These are phyloP conservation scores for Piromyces sp. DNA, from an alignment of 192 early-diverging fungal genomes.

Conservation along the genomic window DNA sequence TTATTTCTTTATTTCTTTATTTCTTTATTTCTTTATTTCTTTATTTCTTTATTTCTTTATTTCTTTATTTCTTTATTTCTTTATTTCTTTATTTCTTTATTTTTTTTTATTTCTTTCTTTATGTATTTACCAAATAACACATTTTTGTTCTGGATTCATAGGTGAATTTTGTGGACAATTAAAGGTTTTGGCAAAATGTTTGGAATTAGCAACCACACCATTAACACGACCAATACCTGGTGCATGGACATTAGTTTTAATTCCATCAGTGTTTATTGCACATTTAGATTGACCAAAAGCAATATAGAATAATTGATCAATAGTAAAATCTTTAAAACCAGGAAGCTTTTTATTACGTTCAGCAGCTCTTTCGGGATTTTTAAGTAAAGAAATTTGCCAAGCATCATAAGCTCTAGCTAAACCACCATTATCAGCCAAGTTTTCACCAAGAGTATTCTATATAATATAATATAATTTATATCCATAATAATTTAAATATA, in stretches of 20 bases:
- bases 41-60: too few species aligned
- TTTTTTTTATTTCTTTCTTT: too few species aligned
- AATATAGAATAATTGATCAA: slow-evolving; percentile 50
- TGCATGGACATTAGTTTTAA: slow-evolving; percentile 12
- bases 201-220: slow-evolving; percentile 8
- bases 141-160: neutral
- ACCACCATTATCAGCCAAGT: slow-evolving; percentile 55
- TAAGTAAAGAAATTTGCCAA: slow-evolving; percentile 10
- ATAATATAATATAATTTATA: too few species aligned
- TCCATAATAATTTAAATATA: too few species aligned
- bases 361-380: neutral
- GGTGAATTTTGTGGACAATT: neutral
- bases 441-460: slow-evolving; percentile 33
- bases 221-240: slow-evolving; percentile 9
- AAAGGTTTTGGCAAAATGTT: slow-evolving; percentile 14
- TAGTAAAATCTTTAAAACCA: slow-evolving; percentile 27
- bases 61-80: too few species aligned
- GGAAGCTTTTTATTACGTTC: slow-evolving; percentile 7
- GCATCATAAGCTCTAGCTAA: slow-evolving; percentile 6
- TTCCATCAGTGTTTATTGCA: slow-evolving; percentile 13
- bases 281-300: slow-evolving; percentile 55
- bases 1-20: too few species aligned
- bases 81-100: too few species aligned
- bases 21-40: too few species aligned
- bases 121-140: too few species aligned